Evolutionary conservation across 805 yeast species (phyloP).

Genomic region (Metschnikowia noctiluminum): DNA sequence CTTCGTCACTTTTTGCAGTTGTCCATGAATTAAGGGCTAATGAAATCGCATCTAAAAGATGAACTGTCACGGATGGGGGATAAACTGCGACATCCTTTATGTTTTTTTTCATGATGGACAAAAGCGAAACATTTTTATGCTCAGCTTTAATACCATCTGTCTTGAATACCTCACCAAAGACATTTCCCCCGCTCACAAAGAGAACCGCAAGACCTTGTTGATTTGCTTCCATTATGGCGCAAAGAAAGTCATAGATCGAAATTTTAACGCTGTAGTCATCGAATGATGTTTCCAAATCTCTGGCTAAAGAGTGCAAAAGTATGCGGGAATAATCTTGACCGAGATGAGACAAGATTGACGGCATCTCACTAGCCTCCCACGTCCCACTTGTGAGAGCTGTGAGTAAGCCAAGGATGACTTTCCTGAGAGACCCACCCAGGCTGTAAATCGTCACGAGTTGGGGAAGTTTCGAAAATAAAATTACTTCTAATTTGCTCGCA

Average conservation of each 20-base stretch:
- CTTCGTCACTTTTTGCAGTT: conserved; percentile 49
- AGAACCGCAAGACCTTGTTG: conserved; percentile 77
- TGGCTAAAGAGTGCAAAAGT: conserved; percentile 55
- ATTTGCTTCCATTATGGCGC: conserved; percentile 64
- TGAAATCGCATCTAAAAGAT: conserved; percentile 69
- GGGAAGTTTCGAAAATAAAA: conserved; percentile 54
- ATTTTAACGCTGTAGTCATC: conserved; percentile 53
- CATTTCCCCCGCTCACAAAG: conserved; percentile 59
- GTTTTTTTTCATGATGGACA: conserved; percentile 53
- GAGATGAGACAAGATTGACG: conserved; percentile 78
- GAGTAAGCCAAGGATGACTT: conserved; percentile 51
- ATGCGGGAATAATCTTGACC: conserved; percentile 62
- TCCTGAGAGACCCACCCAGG: conserved; percentile 45
- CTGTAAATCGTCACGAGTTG: conserved; percentile 57
- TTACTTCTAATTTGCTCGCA: conserved; percentile 65
- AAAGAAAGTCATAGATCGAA: conserved; percentile 58
- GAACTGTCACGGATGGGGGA: conserved; percentile 63
- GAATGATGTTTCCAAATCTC: conserved; percentile 57
- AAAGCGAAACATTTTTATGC: conserved; percentile 36
- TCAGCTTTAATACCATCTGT: conserved; percentile 13
- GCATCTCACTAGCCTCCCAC: conserved; percentile 57
- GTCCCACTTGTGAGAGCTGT: conserved; percentile 53
- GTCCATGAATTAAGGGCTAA: conserved; percentile 79
- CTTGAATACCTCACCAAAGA: conserved; percentile 34
- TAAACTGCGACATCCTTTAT: conserved; percentile 49